Evolutionary conservation across 2,329 filamentous ascomycete genomes (phyloP).

Genomic region (Aciculosporium take): DNA sequence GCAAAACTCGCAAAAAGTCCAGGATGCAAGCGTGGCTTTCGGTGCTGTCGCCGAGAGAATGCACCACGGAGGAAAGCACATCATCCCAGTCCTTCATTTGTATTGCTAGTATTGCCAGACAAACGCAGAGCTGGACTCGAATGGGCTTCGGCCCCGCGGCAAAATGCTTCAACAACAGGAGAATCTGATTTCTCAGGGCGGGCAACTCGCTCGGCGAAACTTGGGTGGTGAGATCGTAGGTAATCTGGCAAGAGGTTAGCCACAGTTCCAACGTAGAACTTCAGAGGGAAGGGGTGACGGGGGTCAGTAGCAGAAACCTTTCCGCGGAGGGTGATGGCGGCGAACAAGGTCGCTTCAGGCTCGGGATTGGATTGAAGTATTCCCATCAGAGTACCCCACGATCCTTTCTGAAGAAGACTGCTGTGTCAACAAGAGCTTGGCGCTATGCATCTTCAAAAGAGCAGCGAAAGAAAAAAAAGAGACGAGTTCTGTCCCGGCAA

Average conservation of each 20-base stretch:
- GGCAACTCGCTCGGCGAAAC: slow-evolving; percentile 61
- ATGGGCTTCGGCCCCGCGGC: slow-evolving; percentile 71
- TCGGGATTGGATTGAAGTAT: slow-evolving; percentile 74
- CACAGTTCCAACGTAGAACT: too few species aligned
- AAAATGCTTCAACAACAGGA: slow-evolving; percentile 68
- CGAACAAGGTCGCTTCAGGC: slow-evolving; percentile 81
- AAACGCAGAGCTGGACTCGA: slow-evolving; percentile 85
- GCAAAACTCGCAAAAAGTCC: slow-evolving; percentile 91
- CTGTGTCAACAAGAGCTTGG: slow-evolving; percentile 1
- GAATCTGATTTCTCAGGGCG: slow-evolving; percentile 68
- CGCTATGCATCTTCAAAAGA: not conserved
- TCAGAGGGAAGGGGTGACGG: too few species aligned
- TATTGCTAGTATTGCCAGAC: slow-evolving; percentile 84
- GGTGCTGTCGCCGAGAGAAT: slow-evolving; percentile 60
- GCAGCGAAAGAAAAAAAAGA: not conserved
- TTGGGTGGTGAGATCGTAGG: slow-evolving; percentile 81
- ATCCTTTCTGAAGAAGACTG: slow-evolving; percentile 52
- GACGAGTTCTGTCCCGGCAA: too few species aligned
- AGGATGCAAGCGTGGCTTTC: slow-evolving; percentile 76
- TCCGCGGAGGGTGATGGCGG: slow-evolving; percentile 91
- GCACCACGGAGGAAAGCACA: slow-evolving; percentile 69
- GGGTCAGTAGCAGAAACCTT: slow-evolving; percentile 47
- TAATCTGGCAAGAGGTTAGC: slow-evolving; percentile 50
- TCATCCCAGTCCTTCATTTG: slow-evolving; percentile 96
- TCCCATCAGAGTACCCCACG: slow-evolving; percentile 77